Evolutionary conservation across 257 asterid species (phyloP), one percentile per base, ranked within the genome.

Genomic region (Petunia axillaris): DNA sequence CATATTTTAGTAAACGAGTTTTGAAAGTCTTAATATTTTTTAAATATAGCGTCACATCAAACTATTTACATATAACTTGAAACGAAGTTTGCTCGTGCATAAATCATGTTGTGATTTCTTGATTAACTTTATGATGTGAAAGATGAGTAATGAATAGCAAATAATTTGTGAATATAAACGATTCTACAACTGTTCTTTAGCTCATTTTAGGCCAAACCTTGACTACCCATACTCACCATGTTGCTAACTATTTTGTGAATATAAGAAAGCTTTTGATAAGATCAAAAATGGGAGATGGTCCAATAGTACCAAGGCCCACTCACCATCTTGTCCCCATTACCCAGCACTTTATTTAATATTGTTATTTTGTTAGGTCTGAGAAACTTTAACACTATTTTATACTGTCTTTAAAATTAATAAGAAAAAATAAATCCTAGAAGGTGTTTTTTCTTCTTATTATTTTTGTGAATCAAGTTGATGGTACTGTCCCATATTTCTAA

Each of bases 101-200:
- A 71, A 71, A 59, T 43, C 77, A 71, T 71, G 77, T 71, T 71
- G 43, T 71, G 25, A 25, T 48, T 71, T 71, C 77, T 48, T 46
- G 44, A 71, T 46, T 9, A 71, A 5, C 25, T 46, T 71, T 25
- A 25, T 71, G 16, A 71, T 10, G 35, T 25, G 60, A 71, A 71
- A 60, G 10, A 8, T 8, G 1, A 52, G 57, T 0, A 10, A 52
- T 52, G 57, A 71, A 48, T 39, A 35, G 44, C 15, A 71, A 48
- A 48, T 71, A 71, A 48, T 71, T 71, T 35, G 1, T 10, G 60
- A 5, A 25, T 48, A 11, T 71, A n/a, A 71, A 71, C 46, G 60
- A 48, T 48, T 71, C 77, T 2, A 48, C 60, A 48, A 71, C 44
- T 48, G 77, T 71, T 71, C 25, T 71, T 71, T 71, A 71, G 60